Percentiles rank a stretch among this genome's conserved stretches.
Evolutionary conservation across 2,329 filamentous ascomycete genomes (phyloP).

Genomic region (Colletotrichum truncatum): DNA sequence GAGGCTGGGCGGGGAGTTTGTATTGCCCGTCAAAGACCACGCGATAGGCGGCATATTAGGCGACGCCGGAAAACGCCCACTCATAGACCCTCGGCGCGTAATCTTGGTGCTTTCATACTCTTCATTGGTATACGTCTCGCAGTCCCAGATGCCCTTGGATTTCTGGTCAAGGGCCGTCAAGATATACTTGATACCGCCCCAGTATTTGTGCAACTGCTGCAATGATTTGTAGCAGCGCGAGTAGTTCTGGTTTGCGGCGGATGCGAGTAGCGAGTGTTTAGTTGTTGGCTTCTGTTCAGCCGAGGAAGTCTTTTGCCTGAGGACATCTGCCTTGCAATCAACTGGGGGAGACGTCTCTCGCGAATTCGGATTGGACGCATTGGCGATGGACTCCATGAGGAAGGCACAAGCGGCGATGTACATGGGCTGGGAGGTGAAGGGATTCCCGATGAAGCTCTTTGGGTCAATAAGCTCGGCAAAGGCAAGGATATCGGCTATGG

Average conservation of each 20-base stretch:
- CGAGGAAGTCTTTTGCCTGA: constrained; percentile 30
- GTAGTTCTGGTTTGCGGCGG: constrained; percentile 87
- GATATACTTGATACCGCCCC: constrained; percentile 89
- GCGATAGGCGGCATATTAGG: constrained; percentile 70
- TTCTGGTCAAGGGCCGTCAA: constrained; percentile 88
- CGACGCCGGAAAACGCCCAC: constrained; percentile 54
- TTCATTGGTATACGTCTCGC: constrained; percentile 72
- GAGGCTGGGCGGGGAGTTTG: constrained; percentile 85
- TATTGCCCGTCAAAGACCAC: constrained; percentile 88
- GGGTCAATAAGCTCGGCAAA: constrained; percentile 88
- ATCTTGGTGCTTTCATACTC: constrained; percentile 78
- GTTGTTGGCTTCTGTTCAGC: constrained; percentile 53
- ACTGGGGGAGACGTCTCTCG: constrained; percentile 62
- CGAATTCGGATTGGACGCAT: constrained; percentile 73
- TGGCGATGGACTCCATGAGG: constrained; percentile 80
- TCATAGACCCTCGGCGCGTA: constrained; percentile 50
- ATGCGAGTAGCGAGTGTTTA: constrained; percentile 80
- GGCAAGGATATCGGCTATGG: constrained; percentile 86
- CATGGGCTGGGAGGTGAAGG: constrained; percentile 89
- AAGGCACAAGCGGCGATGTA: constrained; percentile 93
- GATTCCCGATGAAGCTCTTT: constrained; percentile 87
- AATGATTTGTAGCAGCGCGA: constrained; percentile 86
- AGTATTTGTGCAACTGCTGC: constrained; percentile 83
- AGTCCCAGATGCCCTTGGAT: constrained; percentile 86
- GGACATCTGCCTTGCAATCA: constrained; percentile 33